These are phyloP conservation scores for Colletotrichum trifolii DNA, from an alignment of 2,329 filamentous ascomycete species.

Conservation along the genomic window DNA sequence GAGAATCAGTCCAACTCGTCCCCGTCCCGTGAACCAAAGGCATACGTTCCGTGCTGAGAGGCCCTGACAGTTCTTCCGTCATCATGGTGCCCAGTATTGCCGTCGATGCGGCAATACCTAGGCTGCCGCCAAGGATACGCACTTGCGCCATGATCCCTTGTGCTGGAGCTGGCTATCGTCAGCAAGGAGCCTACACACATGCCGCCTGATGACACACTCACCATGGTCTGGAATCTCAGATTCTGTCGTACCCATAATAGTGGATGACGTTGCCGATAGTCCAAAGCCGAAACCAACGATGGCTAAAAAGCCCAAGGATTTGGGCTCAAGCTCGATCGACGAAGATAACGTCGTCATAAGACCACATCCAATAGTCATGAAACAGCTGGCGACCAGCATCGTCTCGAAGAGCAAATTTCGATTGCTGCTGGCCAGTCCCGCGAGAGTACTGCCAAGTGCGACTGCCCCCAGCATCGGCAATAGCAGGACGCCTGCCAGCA, in stretches of 20 bases:
- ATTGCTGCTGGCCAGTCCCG: constrained; percentile 55
- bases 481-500: constrained; percentile 62
- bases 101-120: constrained; percentile 65
- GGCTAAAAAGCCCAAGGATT: constrained; percentile 59
- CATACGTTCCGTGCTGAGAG: constrained; percentile 44
- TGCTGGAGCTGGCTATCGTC: constrained; percentile 53
- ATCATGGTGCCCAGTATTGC: constrained; percentile 53
- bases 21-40: constrained; percentile 40
- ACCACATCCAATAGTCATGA: constrained; percentile 60
- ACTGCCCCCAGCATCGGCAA: constrained; percentile 63
- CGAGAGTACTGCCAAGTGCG: constrained; percentile 56
- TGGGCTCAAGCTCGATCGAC: constrained; percentile 51
- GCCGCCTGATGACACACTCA: constrained; percentile 41
- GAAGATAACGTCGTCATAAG: constrained; percentile 52
- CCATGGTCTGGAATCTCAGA: constrained; percentile 58
- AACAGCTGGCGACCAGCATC: constrained; percentile 51
- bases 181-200: constrained; percentile 14
- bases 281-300: constrained; percentile 66
- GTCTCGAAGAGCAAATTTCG: constrained; percentile 57
- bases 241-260: constrained; percentile 56
- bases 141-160: constrained; percentile 65
- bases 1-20: constrained; percentile 40
- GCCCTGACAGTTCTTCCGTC: constrained; percentile 43
- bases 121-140: constrained; percentile 63
- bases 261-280: constrained; percentile 58